Evolutionary conservation across 2,329 filamentous ascomycete species (phyloP).

Genomic region (Neurospora crassa): DNA sequence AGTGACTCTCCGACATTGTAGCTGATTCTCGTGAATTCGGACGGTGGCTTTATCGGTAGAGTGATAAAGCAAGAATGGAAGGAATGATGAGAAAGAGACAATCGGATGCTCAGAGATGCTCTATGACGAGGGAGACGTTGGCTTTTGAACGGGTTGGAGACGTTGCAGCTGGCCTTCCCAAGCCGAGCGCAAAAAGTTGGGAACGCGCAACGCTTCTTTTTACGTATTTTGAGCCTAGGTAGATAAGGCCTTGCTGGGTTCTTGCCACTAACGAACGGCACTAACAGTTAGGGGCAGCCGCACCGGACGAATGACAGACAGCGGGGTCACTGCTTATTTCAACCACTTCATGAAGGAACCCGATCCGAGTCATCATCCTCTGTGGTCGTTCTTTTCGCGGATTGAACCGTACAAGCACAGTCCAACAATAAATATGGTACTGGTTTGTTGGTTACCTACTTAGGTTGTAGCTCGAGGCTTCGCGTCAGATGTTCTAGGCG

Average conservation of each 20-base stretch:
- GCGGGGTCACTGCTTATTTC: not conserved
- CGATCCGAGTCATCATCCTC: not conserved
- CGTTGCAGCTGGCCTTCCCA: not conserved
- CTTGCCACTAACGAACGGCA: not conserved
- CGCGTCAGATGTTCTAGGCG: no score
- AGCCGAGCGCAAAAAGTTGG: not conserved
- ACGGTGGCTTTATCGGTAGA: not conserved
- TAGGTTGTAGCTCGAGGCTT: no score
- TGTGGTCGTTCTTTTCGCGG: not conserved
- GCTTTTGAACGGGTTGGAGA: not conserved
- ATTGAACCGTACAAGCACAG: not conserved
- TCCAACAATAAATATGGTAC: no score
- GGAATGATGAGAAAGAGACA: not conserved
- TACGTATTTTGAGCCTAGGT: not conserved
- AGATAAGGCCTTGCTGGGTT: not conserved
- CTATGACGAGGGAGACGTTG: not conserved
- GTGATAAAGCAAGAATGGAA: not conserved
- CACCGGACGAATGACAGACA: not conserved
- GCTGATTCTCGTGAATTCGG: not conserved
- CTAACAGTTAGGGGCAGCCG: not conserved
- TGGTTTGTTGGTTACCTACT: no score
- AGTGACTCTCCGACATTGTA: conserved; percentile 11
- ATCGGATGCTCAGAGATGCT: not conserved
- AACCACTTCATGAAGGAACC: not conserved
- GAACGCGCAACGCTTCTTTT: not conserved